These are phyloP conservation scores for Phalaenopsis equestris DNA, from an alignment of 106 monocot species.

Conservation along the genomic window DNA sequence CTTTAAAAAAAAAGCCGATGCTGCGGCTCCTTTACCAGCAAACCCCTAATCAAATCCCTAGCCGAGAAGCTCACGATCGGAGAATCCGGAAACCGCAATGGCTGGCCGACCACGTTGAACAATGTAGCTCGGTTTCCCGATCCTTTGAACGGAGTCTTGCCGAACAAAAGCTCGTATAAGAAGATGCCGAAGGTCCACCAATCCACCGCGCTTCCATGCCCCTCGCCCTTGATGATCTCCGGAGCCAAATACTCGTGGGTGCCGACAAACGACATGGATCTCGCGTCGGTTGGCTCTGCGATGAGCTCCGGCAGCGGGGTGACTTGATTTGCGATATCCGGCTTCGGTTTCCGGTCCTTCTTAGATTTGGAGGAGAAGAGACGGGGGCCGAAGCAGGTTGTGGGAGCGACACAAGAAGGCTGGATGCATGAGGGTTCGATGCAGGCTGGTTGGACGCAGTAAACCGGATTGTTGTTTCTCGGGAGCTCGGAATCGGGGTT, in stretches of 20 bases:
- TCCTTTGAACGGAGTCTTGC: conserved; percentile 17
- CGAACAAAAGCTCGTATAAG: conserved; percentile 14
- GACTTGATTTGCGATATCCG: conserved; percentile 24
- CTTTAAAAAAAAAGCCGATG: too few species aligned
- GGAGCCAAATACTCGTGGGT: conserved; percentile 34
- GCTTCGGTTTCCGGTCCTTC: conserved; percentile 26
- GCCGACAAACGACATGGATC: conserved; percentile 50
- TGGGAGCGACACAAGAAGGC: conserved; percentile 27
- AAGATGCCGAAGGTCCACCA: conserved; percentile 22
- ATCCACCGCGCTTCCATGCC: conserved; percentile 19
- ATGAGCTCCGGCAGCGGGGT: conserved; percentile 36
- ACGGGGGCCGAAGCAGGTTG: conserved; percentile 25
- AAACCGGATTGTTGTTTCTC: conserved; percentile 12
- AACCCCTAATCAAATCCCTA: conserved; percentile 10
- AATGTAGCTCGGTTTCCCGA: conserved; percentile 16
- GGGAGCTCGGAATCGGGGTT: conserved; percentile 18
- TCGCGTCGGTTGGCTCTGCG: conserved; percentile 38
- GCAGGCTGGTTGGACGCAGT: conserved; percentile 33
- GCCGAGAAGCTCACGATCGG: conserved; percentile 8
- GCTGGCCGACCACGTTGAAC: conserved; percentile 44
- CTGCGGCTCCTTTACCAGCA: conserved; percentile 20
- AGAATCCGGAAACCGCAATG: conserved; percentile 6
- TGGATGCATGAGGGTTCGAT: conserved; percentile 29
- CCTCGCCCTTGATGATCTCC: conserved; percentile 21
- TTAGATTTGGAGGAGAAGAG: conserved; percentile 44